These are phyloP conservation scores for Vachellia pachyceras DNA, from an alignment of 306 rosid genomes.

Conservation along the genomic window DNA sequence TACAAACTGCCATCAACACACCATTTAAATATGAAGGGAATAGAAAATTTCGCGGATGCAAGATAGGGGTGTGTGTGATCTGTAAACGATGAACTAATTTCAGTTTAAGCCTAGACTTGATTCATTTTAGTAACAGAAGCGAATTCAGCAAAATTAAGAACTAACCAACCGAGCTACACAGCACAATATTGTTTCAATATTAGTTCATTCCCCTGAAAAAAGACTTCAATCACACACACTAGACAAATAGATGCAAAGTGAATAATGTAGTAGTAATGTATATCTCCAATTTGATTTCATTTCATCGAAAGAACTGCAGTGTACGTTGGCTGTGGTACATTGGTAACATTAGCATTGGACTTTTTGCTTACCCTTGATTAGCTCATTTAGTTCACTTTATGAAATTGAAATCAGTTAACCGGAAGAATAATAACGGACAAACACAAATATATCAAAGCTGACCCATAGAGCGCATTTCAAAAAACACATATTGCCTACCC, in stretches of 20 bases:
- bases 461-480: not conserved
- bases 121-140: too few species aligned
- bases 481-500: not conserved
- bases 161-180: too few species aligned
- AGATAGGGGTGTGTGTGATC: too few species aligned
- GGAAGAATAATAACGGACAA: not conserved
- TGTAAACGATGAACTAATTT: not conserved
- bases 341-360: not conserved
- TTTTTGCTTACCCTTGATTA: not conserved
- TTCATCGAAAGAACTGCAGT: not conserved
- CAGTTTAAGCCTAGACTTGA: not conserved
- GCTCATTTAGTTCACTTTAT: not conserved
- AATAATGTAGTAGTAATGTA: not conserved
- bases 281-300: not conserved
- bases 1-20: not conserved
- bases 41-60: too few species aligned
- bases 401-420: not conserved
- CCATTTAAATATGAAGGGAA: too few species aligned
- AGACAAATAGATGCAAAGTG: too few species aligned
- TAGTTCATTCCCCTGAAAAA: too few species aligned
- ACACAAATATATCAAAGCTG: not conserved
- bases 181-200: too few species aligned
- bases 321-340: not conserved
- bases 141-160: too few species aligned
- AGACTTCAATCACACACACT: too few species aligned